A percentile compares a stretch with the other conserved stretches of the same genome.
Conservation (phyloP, 495 filamentous ascomycete species). For the Cercophora scortea region DNA sequence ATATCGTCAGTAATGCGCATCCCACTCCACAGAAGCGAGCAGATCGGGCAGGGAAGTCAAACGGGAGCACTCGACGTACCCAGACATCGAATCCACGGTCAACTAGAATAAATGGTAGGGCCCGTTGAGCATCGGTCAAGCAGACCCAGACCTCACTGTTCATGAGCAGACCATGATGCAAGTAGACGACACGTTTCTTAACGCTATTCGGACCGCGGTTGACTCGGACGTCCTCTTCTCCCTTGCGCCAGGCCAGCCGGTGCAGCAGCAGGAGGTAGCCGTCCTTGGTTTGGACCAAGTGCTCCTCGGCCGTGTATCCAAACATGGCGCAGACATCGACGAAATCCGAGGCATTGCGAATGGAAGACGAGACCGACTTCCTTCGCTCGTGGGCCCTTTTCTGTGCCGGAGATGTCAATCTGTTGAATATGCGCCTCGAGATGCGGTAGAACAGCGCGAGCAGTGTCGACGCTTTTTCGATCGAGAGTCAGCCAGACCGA, state of each 20-base stretch:
- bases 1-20: no score
- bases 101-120: constrained; percentile 80
- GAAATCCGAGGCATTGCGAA: constrained; percentile 75
- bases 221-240: constrained; percentile 65
- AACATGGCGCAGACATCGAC: constrained; percentile 82
- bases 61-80: constrained; percentile 41
- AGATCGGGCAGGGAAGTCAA: no score
- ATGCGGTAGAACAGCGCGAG: constrained; percentile 75
- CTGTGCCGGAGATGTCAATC: constrained; percentile 60
- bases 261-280: constrained; percentile 91
- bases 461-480: constrained; percentile 56
- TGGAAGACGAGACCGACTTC: constrained; percentile 38
- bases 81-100: constrained; percentile 95
- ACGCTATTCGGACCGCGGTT: constrained; percentile 64
- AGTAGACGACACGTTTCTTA: constrained; percentile 81
- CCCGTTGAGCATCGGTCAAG: constrained; percentile 75
- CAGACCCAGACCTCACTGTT: constrained; percentile 99
- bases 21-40: no score
- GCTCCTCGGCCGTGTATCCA: constrained; percentile 89
- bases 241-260: constrained; percentile 71
- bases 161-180: constrained; percentile 96
- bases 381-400: constrained; percentile 52
- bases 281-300: constrained; percentile 88
- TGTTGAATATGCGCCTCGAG: constrained; percentile 77
- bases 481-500: no score